These are phyloP conservation scores for Aureobasidium sp. DNA, from an alignment of 2,329 filamentous ascomycete genomes.

Conservation along the genomic window DNA sequence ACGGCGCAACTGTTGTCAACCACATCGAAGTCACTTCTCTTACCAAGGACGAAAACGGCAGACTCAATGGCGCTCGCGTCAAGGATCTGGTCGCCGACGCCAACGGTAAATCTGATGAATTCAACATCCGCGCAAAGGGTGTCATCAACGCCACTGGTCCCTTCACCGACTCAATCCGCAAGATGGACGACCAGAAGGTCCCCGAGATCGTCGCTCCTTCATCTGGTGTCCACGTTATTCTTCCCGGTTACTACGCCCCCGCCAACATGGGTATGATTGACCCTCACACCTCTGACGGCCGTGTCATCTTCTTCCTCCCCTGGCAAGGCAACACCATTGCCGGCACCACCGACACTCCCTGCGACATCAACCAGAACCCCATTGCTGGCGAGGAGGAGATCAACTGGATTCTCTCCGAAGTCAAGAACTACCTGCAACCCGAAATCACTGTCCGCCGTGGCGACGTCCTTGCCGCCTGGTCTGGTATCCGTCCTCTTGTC, in stretches of 20 bases:
- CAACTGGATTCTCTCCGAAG: slow-evolving; percentile 77
- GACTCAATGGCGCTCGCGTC: slow-evolving; percentile 62
- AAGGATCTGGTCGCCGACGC: slow-evolving; percentile 61
- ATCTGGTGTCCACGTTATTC: slow-evolving; percentile 76
- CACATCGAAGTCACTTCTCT: slow-evolving; percentile 72
- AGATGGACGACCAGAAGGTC: slow-evolving; percentile 65
- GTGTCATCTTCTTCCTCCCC: slow-evolving; percentile 87
- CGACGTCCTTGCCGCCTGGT: slow-evolving; percentile 86
- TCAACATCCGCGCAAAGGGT: slow-evolving; percentile 67
- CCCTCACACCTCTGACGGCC: slow-evolving; percentile 74
- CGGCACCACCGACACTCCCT: slow-evolving; percentile 75
- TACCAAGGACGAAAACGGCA: slow-evolving; percentile 64
- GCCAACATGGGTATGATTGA: slow-evolving; percentile 83
- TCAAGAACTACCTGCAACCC: slow-evolving; percentile 70
- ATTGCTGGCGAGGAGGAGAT: slow-evolving; percentile 76
- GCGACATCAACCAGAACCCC: slow-evolving; percentile 62
- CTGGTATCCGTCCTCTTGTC: slow-evolving; percentile 76
- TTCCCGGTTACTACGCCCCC: slow-evolving; percentile 80
- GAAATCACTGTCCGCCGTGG: slow-evolving; percentile 77
- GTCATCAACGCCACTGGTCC: slow-evolving; percentile 85
- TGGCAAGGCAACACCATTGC: slow-evolving; percentile 92
- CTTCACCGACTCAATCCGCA: slow-evolving; percentile 76
- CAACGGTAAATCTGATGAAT: slow-evolving; percentile 54
- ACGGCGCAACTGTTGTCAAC: slow-evolving; percentile 74
- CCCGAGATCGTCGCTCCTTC: slow-evolving; percentile 77